Base-by-base conservation (phyloP, 352 stramenopile genomes). In the Peronospora destructor region DNA sequence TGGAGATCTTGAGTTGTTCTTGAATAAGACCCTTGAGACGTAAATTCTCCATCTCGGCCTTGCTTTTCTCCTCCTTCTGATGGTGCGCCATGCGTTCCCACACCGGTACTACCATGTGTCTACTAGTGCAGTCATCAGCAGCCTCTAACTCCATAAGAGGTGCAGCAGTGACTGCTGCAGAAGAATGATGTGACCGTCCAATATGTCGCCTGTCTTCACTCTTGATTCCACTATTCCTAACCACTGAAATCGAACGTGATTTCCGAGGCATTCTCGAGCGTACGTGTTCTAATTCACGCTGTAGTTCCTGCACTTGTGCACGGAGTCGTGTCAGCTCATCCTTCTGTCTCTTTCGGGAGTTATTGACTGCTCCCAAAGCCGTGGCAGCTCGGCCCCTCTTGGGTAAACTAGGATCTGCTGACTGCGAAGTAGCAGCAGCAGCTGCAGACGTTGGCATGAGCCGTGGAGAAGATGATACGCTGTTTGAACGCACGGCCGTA, bases 41-140 rank as follows among this genome's bases (percentile, higher is more conserved):
- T 28, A 77, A 57, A 40, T 87, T 87, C 49, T 87, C 71, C 69
- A 83, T 82, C 66, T 85, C 71, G 0, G 73, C 73, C 41, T 78
- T 76, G 44, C 68, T 77, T 52, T 80, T 80, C 47, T 82, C 71
- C 38, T 84, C 71, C 36, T 82, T 84, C 49, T 85, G 71, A 45
- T 79, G 69, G 21, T 68, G 58, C 13, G 76, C 76, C 55, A 87
- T 81, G 38, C 69, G 71, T 38, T 85, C 67, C 76, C 76, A 87
- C 17, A 84, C 65, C 0, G 64, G 53, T 14, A 69, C 49, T 0
- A 66, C 54, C 19, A 61, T 39, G 6, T 52, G 19, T 14, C 43
- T 35, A 14, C 47, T 53, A 5, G 33, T 56, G 0, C 23, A 38
- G 19, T 53, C 39, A 5, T 36, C 39, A 16, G 51, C 42, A 19